phyloP scores from a whole-genome alignment of 108 stramenopile species.

The Conticribra guillardii region DNA sequence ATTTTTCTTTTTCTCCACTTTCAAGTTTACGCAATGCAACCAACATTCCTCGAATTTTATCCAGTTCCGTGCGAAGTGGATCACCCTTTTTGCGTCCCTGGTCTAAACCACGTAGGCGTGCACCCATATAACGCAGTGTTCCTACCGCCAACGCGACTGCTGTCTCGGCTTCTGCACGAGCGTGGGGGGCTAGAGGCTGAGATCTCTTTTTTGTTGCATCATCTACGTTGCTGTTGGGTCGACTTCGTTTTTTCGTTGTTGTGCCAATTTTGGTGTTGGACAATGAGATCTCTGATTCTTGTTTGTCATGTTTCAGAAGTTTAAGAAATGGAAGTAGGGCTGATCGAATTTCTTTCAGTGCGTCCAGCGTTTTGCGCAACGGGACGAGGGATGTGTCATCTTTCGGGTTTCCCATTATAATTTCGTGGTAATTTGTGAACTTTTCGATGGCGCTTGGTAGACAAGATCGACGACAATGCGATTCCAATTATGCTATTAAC shows the following conservation, averaged over 20 bases:
- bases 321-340: conserved; percentile 36
- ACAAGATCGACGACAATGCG: too few species aligned
- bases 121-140: conserved; percentile 84
- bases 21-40: conserved; percentile 49
- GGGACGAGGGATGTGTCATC: conserved; percentile 28
- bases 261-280: background rate
- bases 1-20: conserved; percentile 1
- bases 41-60: conserved; percentile 69
- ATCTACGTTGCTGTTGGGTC: conserved; percentile 2
- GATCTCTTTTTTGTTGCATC: background rate
- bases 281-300: background rate
- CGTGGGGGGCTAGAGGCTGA: background rate
- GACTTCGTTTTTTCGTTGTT: conserved; percentile 9
- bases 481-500: too few species aligned
- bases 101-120: conserved; percentile 66
- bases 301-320: conserved; percentile 23
- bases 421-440: too few species aligned
- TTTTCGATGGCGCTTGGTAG: too few species aligned
- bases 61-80: conserved; percentile 71
- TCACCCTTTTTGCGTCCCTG: conserved; percentile 65
- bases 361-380: conserved; percentile 38
- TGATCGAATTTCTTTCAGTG: conserved; percentile 38
- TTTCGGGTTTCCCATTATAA: conserved; percentile 15
- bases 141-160: conserved; percentile 70
- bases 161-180: conserved; percentile 44